Base-by-base conservation (phyloP, 2,329 filamentous ascomycete species). In the Penicillium sp. region DNA sequence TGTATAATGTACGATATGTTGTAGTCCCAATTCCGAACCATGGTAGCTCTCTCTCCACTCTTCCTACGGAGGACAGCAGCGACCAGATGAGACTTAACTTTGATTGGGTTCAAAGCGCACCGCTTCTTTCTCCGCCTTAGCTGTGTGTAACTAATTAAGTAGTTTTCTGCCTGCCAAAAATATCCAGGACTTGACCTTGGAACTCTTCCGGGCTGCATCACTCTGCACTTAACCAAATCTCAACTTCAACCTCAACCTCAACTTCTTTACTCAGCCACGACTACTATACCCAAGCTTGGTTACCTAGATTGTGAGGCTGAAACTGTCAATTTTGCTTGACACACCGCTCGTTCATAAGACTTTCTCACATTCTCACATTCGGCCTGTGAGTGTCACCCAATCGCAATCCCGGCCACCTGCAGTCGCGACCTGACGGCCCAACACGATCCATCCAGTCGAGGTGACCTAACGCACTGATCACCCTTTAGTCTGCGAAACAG, bases 231-330 rank as follows among this genome's bases (percentile, higher is more conserved):
- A 32, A 26, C 46, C 31, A 28, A 46, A 32, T 39, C 28, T 21
- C 49, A 37, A n/a, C 40, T 40, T 38, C 46, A 33, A 45, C 43
- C 17, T 44, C 24, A n/a, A 17, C 41, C 12, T 45, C 34, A 31
- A 22, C 45, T n/a, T 34, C 24, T 48, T 43, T 21, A 44, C 32
- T 40, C 34, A 28, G 31, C 26, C 19, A 4, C 29, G 33, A 29
- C 39, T 45, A 31, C 21, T 12, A 24, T 3, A 28, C n/a, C 3
- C 37, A 42, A 33, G 17, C 33, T 21, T 47, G 28, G 17, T 31
- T 48, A 35, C 37, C 45, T 49, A 69, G 68, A 56, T 52, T 49
- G 67, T 69, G 68, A 70, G 67, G 67, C 68, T 69, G 57, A 57
- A 62, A 24, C 26, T 2, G 10, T 13, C 5, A 1, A 19, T 32